These are phyloP conservation scores for Epichloe brachyelytri DNA, from an alignment of 2,329 filamentous ascomycete genomes.

Conservation along the genomic window DNA sequence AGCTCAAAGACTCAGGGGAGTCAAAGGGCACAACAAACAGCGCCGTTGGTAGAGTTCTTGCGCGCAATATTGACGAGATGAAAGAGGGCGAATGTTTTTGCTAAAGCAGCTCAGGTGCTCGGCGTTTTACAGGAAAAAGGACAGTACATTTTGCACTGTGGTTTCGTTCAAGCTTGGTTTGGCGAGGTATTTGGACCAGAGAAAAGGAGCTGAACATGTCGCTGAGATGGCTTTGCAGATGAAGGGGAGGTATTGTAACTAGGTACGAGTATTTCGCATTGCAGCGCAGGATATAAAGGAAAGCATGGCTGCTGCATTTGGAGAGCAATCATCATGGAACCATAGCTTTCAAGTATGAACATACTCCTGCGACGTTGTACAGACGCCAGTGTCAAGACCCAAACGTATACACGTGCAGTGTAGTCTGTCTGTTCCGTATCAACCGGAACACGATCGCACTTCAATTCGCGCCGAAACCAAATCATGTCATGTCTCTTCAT, in stretches of 20 bases:
- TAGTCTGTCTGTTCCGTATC: no score
- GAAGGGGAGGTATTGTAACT: background rate
- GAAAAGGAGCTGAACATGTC: background rate
- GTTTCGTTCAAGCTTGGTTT: background rate
- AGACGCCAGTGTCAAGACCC: background rate
- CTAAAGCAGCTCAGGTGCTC: slow-evolving; percentile 3
- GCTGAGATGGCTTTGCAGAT: background rate
- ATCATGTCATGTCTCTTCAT: no score
- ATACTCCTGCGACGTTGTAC: background rate
- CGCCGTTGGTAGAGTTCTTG: background rate
- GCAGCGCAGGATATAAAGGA: background rate
- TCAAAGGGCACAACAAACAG: background rate
- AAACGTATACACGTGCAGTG: no score
- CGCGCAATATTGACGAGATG: background rate
- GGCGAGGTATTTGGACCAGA: background rate
- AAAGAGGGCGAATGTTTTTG: background rate
- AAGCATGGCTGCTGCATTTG: background rate
- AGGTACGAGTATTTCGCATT: background rate
- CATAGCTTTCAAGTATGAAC: no score
- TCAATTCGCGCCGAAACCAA: no score
- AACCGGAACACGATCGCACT: no score
- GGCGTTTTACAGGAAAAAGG: slow-evolving; percentile 4
- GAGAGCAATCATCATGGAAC: background rate
- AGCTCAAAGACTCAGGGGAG: background rate
- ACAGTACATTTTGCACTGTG: background rate